Evolutionary conservation across 257 asterid genomes (phyloP), one percentile per base, ranked within the genome.

Genomic region (Solanum okadae): DNA sequence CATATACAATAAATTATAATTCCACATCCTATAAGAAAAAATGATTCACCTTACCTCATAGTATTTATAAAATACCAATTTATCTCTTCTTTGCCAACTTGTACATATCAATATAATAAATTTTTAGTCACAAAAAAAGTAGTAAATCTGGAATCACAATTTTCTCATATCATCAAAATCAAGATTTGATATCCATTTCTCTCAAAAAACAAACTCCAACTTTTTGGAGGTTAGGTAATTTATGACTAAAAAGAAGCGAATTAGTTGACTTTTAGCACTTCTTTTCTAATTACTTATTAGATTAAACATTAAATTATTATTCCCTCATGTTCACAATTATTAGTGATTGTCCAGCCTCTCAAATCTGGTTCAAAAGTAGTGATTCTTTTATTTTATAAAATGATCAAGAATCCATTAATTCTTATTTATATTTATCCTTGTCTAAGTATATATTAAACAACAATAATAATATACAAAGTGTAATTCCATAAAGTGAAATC

Each of bases 11-110:
- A 13, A 27, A 27, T 27, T 68, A 42, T 42, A 27, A 68, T 68
- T 2, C 78, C 42, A 31, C 25, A 31, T 18, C 42, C 78, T 31
- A 71, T 9, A 34, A 46, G 25, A 27, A 90, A 87, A 87, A 31
- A 1, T 83, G 91, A 92, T 91, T 87, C 91, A 88, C 72, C 72
- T 83, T 7, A 90, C 90, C 94, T 89, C 81, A 56, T n/a, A n/a
- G n/a, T 42, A 42, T 90, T 56, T 63, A 49, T 49, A 92, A 90
- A 1, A 89, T 90, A 87, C 59, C 88, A 90, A 89, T 77, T 67
- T 42, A 86, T 56, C 82, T 88, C 81, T 87, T 59, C 23, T 78
- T 78, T 78, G 76, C 44, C 34, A 75, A 12, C 33, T 84, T 38
- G 31, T 67, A 77, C 65, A 13, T 71, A 81, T 71, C 88, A 85